phyloP scores from a whole-genome alignment of 169 alveolate species.

The Plasmodium falciparum region DNA sequence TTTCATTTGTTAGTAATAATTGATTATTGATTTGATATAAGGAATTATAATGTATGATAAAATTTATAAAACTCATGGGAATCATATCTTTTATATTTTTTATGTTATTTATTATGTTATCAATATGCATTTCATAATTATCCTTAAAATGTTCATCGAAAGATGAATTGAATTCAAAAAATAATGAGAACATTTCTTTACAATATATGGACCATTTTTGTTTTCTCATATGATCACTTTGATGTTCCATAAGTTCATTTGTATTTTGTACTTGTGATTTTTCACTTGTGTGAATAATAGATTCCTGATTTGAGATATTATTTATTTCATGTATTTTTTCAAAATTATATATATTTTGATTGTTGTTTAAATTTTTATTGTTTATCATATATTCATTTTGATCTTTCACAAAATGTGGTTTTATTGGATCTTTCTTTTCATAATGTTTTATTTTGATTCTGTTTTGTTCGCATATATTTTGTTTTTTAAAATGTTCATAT shows the following conservation, averaged over 20 bases:
- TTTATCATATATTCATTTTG: no score
- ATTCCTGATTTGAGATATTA: background rate
- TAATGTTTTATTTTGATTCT: no score
- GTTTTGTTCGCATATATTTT: no score
- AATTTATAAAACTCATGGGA: slow-evolving; percentile 43
- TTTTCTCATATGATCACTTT: slow-evolving; percentile 14
- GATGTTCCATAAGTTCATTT: background rate
- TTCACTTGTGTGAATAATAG: background rate
- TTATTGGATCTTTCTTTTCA: no score
- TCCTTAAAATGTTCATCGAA: slow-evolving; percentile 53
- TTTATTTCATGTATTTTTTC: background rate
- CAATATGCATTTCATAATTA: slow-evolving; percentile 42
- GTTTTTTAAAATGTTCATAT: no score
- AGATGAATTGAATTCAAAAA: slow-evolving; percentile 64
- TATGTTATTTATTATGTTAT: slow-evolving; percentile 22
- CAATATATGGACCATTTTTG: slow-evolving; percentile 50
- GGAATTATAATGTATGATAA: slow-evolving; percentile 41
- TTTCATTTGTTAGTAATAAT: background rate
- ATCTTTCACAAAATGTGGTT: no score
- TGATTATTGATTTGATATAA: slow-evolving; percentile 35
- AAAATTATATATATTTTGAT: background rate
- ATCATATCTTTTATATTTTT: slow-evolving; percentile 20
- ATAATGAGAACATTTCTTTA: slow-evolving; percentile 41
- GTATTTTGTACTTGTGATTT: background rate
- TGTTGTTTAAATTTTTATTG: no score